phyloP scores from a whole-genome alignment of 257 asterid species.

The Ilex aquifolium region DNA sequence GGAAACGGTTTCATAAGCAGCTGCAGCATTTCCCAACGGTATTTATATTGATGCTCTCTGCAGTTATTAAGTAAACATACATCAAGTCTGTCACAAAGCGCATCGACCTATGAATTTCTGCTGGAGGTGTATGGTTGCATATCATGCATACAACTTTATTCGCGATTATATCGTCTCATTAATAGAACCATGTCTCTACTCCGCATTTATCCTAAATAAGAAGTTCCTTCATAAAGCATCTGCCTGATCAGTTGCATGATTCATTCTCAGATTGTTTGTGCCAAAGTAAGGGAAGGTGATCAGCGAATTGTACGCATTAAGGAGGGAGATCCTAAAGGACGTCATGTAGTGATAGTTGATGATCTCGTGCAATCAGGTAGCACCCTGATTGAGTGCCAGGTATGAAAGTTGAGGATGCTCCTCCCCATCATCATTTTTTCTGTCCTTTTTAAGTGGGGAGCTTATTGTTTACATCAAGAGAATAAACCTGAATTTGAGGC shows the following conservation, averaged over 20 bases:
- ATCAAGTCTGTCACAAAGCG: no score
- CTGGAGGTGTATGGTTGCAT: no score
- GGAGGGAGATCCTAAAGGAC: constrained; percentile 93
- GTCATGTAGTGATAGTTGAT: constrained; percentile 94
- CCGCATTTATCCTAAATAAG: no score
- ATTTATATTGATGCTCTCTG: constrained; percentile 16
- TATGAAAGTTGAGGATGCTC: constrained; percentile 22
- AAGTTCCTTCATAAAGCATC: constrained; percentile 2
- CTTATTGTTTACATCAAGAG: background rate
- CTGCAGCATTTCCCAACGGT: constrained; percentile 98
- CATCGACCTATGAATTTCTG: no score
- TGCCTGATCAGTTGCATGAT: constrained; percentile 13
- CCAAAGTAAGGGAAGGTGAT: constrained; percentile 96
- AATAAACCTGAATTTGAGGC: background rate
- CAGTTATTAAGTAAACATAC: no score
- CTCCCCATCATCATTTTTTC: background rate
- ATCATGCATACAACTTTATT: background rate
- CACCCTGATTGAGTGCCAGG: constrained; percentile 88
- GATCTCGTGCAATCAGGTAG: constrained; percentile 99
- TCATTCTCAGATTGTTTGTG: constrained; percentile 69
- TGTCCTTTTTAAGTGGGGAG: background rate
- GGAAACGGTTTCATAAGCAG: constrained; percentile 99
- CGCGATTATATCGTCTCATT: background rate
- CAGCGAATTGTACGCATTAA: constrained; percentile 78
- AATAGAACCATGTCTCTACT: background rate